Percentiles rank a stretch among this genome's conserved stretches.
Conservation (phyloP, 805 yeast genomes). For the Metschnikowia arizonensis region DNA sequence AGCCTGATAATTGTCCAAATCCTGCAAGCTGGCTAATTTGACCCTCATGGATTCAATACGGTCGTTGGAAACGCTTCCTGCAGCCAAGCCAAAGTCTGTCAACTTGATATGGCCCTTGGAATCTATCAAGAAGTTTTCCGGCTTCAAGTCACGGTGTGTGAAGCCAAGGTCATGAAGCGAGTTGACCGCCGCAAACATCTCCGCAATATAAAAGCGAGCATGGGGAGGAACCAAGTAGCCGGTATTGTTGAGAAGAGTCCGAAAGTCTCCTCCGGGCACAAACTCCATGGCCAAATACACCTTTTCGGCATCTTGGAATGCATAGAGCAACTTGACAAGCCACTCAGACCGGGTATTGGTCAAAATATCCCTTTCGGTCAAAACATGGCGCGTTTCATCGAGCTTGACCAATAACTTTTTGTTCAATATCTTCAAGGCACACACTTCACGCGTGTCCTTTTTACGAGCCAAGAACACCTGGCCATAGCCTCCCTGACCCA, state of each 20-base stretch:
- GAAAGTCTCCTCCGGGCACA: slow-evolving; percentile 99
- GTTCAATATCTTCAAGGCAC: slow-evolving; percentile 89
- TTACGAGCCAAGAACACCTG: slow-evolving; percentile 96
- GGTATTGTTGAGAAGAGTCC: slow-evolving; percentile 89
- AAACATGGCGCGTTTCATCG: slow-evolving; percentile 92
- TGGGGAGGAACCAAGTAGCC: slow-evolving; percentile 92
- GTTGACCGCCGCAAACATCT: slow-evolving; percentile 94
- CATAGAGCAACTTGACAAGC: slow-evolving; percentile 89
- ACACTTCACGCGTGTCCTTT: slow-evolving; percentile 89
- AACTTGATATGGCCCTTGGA: slow-evolving; percentile 86
- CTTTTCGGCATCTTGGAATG: slow-evolving; percentile 88
- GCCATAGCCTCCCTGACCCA: slow-evolving; percentile 99
- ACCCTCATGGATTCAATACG: slow-evolving; percentile 90
- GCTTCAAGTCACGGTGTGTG: slow-evolving; percentile 95
- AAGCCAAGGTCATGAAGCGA: slow-evolving; percentile 92
- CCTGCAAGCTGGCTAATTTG: slow-evolving; percentile 63
- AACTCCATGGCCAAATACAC: slow-evolving; percentile 97
- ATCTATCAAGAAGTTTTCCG: slow-evolving; percentile 88
- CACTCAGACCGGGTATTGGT: slow-evolving; percentile 96
- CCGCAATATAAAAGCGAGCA: slow-evolving; percentile 90
- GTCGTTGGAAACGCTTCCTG: slow-evolving; percentile 90
- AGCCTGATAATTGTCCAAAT: slow-evolving; percentile 55
- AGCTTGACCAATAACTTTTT: slow-evolving; percentile 80
- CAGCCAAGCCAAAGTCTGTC: slow-evolving; percentile 96
- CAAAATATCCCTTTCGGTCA: slow-evolving; percentile 93